phyloP scores from a whole-genome alignment of 257 asterid species.

The Anisodus tanguticus region DNA sequence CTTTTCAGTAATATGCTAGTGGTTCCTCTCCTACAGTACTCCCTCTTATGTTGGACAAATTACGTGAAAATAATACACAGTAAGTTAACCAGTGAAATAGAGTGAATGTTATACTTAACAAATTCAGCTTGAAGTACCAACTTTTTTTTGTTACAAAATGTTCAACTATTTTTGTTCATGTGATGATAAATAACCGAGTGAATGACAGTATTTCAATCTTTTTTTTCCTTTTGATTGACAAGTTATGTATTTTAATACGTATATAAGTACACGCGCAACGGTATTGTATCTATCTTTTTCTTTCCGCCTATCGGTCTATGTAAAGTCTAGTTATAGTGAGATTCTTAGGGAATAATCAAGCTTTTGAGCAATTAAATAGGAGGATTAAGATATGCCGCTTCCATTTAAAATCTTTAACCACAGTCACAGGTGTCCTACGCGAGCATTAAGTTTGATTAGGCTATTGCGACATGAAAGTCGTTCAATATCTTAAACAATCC shows the following conservation, averaged over 20 bases:
- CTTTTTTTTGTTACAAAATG: background rate
- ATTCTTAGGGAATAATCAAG: background rate
- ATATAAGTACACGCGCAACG: background rate
- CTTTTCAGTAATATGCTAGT: slow-evolving; percentile 30
- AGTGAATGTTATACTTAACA: background rate
- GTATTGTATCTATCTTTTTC: background rate
- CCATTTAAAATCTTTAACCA: background rate
- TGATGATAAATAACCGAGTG: background rate
- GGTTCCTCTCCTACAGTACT: slow-evolving; percentile 12
- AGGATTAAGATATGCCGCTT: background rate
- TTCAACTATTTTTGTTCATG: background rate
- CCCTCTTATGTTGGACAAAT: background rate
- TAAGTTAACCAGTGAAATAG: background rate
- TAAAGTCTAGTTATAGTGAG: background rate
- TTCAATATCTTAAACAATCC: slow-evolving; percentile 2
- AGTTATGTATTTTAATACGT: background rate
- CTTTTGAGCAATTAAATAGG: background rate
- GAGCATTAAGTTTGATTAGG: background rate
- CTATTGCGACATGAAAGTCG: background rate
- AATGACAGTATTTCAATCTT: background rate
- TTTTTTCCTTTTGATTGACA: background rate
- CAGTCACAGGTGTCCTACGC: background rate
- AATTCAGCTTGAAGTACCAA: background rate
- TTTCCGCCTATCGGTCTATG: background rate
- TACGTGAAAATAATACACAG: background rate